Base-by-base conservation (phyloP, 306 rosid genomes). In the Fagus sylvatica region DNA sequence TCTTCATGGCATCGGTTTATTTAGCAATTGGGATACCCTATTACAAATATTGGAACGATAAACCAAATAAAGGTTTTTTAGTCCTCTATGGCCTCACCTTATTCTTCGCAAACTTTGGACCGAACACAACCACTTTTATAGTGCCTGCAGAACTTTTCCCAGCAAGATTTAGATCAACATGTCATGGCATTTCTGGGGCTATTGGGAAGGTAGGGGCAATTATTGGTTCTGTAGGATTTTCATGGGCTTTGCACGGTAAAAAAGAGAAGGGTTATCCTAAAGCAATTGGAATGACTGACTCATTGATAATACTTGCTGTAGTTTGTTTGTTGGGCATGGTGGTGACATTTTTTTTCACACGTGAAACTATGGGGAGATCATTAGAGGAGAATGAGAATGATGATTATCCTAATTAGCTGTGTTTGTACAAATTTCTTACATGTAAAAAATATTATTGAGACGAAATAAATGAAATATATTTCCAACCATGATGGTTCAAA, bases 141-240 rank as follows among this genome's bases (percentile, higher is more conserved):
- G 85, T 90, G 67, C 93, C 95, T 0, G 95, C 97, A 0, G 97
- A 92, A 46, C 95, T 92, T 3, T 90, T 92, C 17, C 97, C 95
- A 0, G 95, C 97, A 1, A 77, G 97, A 70, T 88, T 92, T 37
- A 55, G 97, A 40, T 82, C 97, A 1, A 92, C 95, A 0, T 92
- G 97, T 73, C 95, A 90, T 36, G 97, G 97, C 2, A 88, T 92
- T 34, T 85, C 97, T 1, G 97, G 95, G 30, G 97, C 97, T 0
- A 49, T 36, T 0, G 95, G 97, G 0, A 92, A 92, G 72, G 71
- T 85, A 7, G 93, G 97, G 8, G 97, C 97, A 2, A 84, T 92
- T 1, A 87, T 92, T 33, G 97, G 97, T 1, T 79, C 88, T 0
- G 88, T 90, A 10, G 95, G 97, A 3, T 90, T 90, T 79, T 60